A percentile compares a stretch with the other conserved stretches of the same genome.
phyloP scores from a whole-genome alignment of 352 stramenopile species.

The Paralagenidium karlingii region DNA sequence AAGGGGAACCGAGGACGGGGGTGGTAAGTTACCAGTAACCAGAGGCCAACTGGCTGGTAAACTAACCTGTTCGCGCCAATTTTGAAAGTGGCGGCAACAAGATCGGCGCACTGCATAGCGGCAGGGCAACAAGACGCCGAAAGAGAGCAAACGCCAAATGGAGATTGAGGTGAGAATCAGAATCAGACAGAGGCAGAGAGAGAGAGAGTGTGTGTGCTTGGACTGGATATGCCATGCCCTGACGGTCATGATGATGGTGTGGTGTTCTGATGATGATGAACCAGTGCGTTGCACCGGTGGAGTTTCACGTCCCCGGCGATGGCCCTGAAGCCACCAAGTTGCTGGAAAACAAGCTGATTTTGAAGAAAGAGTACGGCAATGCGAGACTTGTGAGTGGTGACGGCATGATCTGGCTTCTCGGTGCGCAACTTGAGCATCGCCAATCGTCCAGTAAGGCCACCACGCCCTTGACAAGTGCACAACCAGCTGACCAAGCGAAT shows the following conservation, averaged over 20 bases:
- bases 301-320: not conserved
- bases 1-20: no score
- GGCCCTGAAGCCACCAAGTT: not conserved
- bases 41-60: no score
- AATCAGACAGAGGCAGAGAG: not conserved
- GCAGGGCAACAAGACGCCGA: not conserved
- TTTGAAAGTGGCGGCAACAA: no score
- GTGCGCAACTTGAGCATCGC: slow-evolving; percentile 14
- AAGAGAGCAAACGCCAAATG: not conserved
- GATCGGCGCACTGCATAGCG: no score
- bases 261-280: not conserved
- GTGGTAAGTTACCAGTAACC: no score
- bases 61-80: no score
- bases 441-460: slow-evolving; percentile 1
- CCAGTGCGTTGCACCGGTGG: not conserved
- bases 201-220: no score
- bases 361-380: slow-evolving; percentile 76
- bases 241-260: no score
- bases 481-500: no score
- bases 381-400: slow-evolving; percentile 64
- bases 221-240: no score
- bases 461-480: no score
- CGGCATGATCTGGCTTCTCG: slow-evolving; percentile 49
- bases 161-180: not conserved
- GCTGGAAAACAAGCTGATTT: slow-evolving; percentile 24